Evolutionary conservation across 176 grass and related monocot genomes (phyloP).

Genomic region (Panicum miliaceum): DNA sequence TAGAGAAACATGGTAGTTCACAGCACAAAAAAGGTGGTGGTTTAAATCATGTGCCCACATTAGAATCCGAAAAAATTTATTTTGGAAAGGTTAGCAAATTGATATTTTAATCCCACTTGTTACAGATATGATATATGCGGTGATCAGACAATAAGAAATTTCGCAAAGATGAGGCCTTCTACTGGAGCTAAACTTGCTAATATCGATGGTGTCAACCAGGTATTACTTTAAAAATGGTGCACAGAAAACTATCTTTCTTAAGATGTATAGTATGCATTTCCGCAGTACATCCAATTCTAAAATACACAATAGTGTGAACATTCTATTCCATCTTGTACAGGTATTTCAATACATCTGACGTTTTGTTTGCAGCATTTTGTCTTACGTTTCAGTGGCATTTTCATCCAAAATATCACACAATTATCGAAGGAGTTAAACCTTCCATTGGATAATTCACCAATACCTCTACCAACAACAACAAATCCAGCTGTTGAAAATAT

Average conservation of each 20-base stretch:
- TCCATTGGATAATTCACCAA: constrained; percentile 48
- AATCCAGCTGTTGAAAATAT: constrained; percentile 39
- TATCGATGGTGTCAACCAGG: constrained; percentile 96
- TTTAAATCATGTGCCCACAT: constrained; percentile 50
- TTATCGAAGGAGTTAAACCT: constrained; percentile 79
- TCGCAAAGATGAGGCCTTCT: constrained; percentile 82
- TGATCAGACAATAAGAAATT: constrained; percentile 88
- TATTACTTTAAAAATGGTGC: constrained; percentile 40
- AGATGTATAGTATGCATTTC: not conserved
- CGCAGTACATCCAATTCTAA: not conserved
- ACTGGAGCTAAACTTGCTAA: constrained; percentile 80
- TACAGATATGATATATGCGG: constrained; percentile 95
- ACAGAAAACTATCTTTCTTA: constrained; percentile 7
- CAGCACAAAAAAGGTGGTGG: constrained; percentile 61
- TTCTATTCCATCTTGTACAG: constrained; percentile 16
- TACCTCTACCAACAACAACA: not conserved
- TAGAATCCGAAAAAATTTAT: constrained; percentile 54
- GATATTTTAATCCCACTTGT: constrained; percentile 23
- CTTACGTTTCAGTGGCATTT: constrained; percentile 57
- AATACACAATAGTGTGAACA: not conserved
- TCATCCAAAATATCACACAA: constrained; percentile 68
- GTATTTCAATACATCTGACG: constrained; percentile 17
- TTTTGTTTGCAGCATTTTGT: constrained; percentile 76
- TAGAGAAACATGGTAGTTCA: constrained; percentile 61
- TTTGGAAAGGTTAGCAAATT: too few relatives aligned